Evolutionary conservation across 2,329 filamentous ascomycete genomes (phyloP).

Genomic region (Fusarium sarcochroum): DNA sequence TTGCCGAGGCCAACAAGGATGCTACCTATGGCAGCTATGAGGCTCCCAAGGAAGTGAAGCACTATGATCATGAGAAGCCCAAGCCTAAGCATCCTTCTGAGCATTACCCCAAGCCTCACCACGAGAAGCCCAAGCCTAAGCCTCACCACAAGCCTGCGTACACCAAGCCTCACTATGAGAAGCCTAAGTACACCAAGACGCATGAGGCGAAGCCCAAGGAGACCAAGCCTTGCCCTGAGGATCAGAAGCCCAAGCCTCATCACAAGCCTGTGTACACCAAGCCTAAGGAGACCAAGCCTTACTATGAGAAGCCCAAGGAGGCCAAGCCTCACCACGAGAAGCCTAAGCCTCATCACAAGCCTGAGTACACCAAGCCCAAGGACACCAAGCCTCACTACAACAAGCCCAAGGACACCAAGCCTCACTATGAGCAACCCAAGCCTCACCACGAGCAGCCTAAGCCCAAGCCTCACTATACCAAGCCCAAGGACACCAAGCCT

Average conservation of each 20-base stretch:
- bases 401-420: neutral
- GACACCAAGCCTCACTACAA: neutral
- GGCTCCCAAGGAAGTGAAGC: conserved; percentile 16
- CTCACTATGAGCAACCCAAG: neutral
- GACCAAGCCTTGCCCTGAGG: neutral
- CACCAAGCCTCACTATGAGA: conserved; percentile 21
- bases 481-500: neutral
- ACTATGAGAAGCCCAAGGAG: neutral
- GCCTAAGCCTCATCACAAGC: too few species aligned
- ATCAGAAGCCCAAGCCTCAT: conserved; percentile 3
- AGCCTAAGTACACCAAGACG: too few species aligned
- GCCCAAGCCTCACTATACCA: neutral
- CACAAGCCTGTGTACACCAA: neutral
- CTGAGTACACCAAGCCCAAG: too few species aligned
- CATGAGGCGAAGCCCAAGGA: too few species aligned
- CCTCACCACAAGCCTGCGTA: conserved; percentile 14
- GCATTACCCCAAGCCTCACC: neutral
- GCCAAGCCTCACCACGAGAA: neutral
- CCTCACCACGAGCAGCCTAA: too few species aligned
- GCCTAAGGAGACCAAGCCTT: neutral
- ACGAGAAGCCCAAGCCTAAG: neutral
- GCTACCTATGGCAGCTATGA: conserved; percentile 20
- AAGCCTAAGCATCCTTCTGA: neutral
- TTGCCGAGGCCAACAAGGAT: conserved; percentile 28
- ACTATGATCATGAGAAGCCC: neutral